Base-by-base conservation (phyloP, 2,329 filamentous ascomycete genomes). In the Fusarium pilosicola region DNA sequence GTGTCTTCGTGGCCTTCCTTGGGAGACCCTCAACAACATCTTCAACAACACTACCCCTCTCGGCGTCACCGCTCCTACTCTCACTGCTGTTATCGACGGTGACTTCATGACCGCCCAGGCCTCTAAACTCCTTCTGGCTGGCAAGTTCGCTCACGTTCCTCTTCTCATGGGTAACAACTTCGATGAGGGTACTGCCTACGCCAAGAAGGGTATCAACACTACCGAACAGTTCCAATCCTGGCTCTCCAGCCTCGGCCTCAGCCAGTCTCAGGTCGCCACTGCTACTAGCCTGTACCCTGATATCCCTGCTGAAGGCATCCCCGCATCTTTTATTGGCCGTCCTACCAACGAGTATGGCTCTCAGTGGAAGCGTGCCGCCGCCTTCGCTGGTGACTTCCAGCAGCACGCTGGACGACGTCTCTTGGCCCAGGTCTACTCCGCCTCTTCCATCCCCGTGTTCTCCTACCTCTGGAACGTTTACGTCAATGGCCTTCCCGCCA, bases 141-240 rank as follows among this genome's bases (percentile, higher is more conserved):
- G 90, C 52, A 85, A 86, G 24, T 92, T 93, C 71, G 87, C 92
- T 63, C 85, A 89, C 59, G 89, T 93, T 0, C 90, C 91, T 3
- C 86, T 93, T 45, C 84, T 94, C 12, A 46, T 65, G 39, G 91
- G 92, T 12, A 87, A 86, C 41, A 93, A 92, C 79, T 87, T 87
- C 3, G 91, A 93, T 74, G 92, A 94, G 78, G 92, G 83, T 44
- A 87, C 87, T 2, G 82, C 83, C 3, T 92, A 91, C 75, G 86
- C 84, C 1, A 84, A 85, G 17, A 78, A 69, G 11, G 87, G 86
- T 22, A 86, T 92, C 69, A 87, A 91, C 76, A 89, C 86, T 3
- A 87, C 84, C 17, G 84, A 81, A 22, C 84, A 90, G 56, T 88
- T 91, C 76, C 68, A 76, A 39, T 59, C 71, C 17, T 77, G 58